A percentile compares a stretch with the other conserved stretches of the same genome.
Evolutionary conservation across 2,329 filamentous ascomycete genomes (phyloP).

Genomic region (Hypomyces rosellus): DNA sequence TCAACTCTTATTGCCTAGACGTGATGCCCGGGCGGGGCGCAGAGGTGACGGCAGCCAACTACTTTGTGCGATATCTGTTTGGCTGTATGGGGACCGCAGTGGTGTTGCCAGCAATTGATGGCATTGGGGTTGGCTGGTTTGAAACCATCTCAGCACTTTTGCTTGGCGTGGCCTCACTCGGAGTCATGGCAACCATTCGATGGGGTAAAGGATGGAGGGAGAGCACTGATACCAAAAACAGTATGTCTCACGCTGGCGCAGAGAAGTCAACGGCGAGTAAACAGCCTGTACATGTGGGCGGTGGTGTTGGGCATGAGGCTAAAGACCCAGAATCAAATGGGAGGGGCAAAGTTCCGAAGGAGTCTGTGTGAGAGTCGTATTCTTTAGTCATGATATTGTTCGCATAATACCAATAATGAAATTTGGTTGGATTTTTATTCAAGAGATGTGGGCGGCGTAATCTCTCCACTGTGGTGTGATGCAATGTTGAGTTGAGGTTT

Average conservation of each 20-base stretch:
- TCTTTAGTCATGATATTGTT: too few species aligned
- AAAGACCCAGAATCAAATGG: too few species aligned
- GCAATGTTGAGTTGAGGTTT: too few species aligned
- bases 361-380: too few species aligned
- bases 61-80: slow-evolving; percentile 70
- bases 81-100: slow-evolving; percentile 64
- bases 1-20: slow-evolving; percentile 78
- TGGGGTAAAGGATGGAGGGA: slow-evolving; percentile 37
- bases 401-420: too few species aligned
- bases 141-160: slow-evolving; percentile 52
- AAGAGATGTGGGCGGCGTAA: too few species aligned
- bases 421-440: too few species aligned
- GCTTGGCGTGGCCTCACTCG: slow-evolving; percentile 30
- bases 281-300: not conserved
- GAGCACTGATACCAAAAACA: slow-evolving; percentile 21
- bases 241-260: not conserved
- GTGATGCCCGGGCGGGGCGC: slow-evolving; percentile 64
- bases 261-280: not conserved
- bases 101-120: slow-evolving; percentile 66
- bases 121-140: slow-evolving; percentile 76
- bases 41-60: slow-evolving; percentile 76
- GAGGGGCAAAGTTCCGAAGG: too few species aligned
- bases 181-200: slow-evolving; percentile 31
- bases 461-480: too few species aligned
- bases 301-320: too few species aligned